Conservation (phyloP, 768 basidiomycete genomes). For the Mrakia gelida region DNA sequence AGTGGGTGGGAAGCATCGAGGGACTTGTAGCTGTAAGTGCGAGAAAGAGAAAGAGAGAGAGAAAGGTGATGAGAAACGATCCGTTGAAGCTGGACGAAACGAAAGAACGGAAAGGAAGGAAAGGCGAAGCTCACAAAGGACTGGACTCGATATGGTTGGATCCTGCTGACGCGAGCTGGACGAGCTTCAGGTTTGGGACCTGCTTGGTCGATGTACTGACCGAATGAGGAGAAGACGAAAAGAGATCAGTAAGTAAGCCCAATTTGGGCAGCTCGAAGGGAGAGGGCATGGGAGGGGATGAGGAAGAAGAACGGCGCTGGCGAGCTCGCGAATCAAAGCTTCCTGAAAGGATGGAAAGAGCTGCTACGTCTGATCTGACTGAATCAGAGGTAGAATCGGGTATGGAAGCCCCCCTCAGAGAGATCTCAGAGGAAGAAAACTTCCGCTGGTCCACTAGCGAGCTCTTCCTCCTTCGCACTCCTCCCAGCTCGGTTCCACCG, state of each 20-base stretch:
- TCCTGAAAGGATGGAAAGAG: too few relatives aligned
- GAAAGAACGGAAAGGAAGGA: too few relatives aligned
- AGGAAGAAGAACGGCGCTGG: too few relatives aligned
- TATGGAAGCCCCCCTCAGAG: too few relatives aligned
- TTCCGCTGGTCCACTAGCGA: background rate
- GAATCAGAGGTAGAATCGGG: too few relatives aligned
- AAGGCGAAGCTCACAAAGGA: constrained; percentile 18
- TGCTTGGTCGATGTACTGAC: constrained; percentile 30
- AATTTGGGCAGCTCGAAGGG: background rate
- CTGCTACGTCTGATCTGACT: too few relatives aligned
- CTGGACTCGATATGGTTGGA: constrained; percentile 27
- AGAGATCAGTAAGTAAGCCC: background rate
- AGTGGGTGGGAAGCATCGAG: constrained; percentile 20
- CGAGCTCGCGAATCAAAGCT: too few relatives aligned
- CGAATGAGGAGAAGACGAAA: background rate
- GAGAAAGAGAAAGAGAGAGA: background rate
- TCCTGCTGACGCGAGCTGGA: constrained; percentile 33
- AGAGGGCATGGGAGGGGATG: background rate
- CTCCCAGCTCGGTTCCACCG: background rate
- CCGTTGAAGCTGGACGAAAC: too few relatives aligned
- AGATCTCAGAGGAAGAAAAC: too few relatives aligned
- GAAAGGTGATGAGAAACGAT: background rate
- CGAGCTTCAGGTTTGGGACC: constrained; percentile 32
- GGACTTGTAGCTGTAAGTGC: constrained; percentile 17
- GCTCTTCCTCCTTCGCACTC: background rate